Percentiles rank a stretch among this genome's conserved stretches.
These are phyloP conservation scores for Trametopsis cervina DNA, from an alignment of 768 basidiomycete species.

Conservation along the genomic window DNA sequence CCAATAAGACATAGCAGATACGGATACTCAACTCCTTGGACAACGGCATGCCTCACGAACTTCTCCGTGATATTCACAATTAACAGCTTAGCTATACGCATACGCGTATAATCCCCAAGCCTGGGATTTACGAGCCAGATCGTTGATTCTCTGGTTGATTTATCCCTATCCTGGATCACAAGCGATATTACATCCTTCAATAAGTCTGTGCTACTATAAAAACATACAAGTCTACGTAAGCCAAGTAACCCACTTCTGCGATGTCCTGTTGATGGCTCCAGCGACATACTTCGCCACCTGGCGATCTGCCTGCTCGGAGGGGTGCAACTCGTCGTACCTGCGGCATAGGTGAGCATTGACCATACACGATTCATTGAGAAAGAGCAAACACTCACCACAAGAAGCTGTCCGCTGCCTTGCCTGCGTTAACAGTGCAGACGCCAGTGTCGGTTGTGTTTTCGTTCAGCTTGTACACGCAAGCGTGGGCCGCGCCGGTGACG, in stretches of 20 bases:
- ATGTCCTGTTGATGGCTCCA: conserved; percentile 3
- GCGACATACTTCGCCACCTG: conserved; percentile 50
- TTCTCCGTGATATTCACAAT: too few species aligned
- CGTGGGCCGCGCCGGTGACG: conserved; percentile 41
- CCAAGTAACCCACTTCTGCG: conserved; percentile 9
- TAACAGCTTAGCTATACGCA: too few species aligned
- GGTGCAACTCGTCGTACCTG: conserved; percentile 52
- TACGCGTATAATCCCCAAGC: too few species aligned
- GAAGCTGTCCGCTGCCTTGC: conserved; percentile 46
- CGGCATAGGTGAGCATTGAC: too few species aligned
- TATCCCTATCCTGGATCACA: too few species aligned
- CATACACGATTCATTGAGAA: not conserved
- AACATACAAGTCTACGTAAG: conserved; percentile 6
- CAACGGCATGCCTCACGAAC: too few species aligned
- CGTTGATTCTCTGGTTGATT: too few species aligned
- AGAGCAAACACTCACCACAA: conserved; percentile 35
- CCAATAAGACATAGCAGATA: too few species aligned
- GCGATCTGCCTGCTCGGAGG: conserved; percentile 53
- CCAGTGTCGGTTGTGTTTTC: conserved; percentile 19
- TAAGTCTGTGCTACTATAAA: too few species aligned
- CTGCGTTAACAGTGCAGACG: conserved; percentile 30
- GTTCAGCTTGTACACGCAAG: conserved; percentile 38
- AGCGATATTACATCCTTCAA: too few species aligned
- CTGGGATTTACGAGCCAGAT: too few species aligned
- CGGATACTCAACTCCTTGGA: too few species aligned